Evolutionary conservation across 164 flowering plant genomes (phyloP).

Genomic region (Vitis labrusca): DNA sequence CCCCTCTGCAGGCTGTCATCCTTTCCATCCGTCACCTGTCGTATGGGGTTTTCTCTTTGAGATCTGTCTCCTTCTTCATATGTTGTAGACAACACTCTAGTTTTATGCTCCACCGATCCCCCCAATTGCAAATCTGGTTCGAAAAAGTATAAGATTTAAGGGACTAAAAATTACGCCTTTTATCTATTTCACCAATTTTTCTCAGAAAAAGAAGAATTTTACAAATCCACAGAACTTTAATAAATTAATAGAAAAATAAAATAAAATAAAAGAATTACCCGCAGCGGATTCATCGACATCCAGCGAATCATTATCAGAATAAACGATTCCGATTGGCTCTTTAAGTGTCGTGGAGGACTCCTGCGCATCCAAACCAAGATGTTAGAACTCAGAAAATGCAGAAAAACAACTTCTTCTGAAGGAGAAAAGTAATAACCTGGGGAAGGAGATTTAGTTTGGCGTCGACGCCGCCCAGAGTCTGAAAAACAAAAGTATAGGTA

Average conservation of each 20-base stretch:
- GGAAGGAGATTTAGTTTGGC: slow-evolving; percentile 59
- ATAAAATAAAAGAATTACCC: slow-evolving; percentile 21
- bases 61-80: slow-evolving; percentile 22
- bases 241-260: neutral
- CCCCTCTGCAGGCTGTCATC: slow-evolving; percentile 2
- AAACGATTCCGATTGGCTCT: slow-evolving; percentile 59
- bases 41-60: slow-evolving; percentile 45
- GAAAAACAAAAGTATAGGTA: slow-evolving; percentile 5
- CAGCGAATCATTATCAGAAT: slow-evolving; percentile 27
- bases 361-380: slow-evolving; percentile 24
- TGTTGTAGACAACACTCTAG: slow-evolving; percentile 55
- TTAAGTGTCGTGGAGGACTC: slow-evolving; percentile 42
- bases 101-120: slow-evolving; percentile 43
- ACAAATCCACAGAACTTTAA: neutral
- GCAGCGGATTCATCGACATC: slow-evolving; percentile 15
- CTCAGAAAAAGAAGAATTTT: neutral
- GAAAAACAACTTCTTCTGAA: neutral
- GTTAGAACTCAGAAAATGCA: slow-evolving; percentile 5
- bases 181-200: no score
- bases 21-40: slow-evolving; percentile 41
- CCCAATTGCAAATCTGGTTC: slow-evolving; percentile 18
- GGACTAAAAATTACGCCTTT: no score
- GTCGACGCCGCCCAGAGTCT: slow-evolving; percentile 36
- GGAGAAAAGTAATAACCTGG: slow-evolving; percentile 43
- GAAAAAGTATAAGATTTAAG: neutral